Conservation (phyloP, 441 rosid genomes). For the Aleurites moluccanus region DNA sequence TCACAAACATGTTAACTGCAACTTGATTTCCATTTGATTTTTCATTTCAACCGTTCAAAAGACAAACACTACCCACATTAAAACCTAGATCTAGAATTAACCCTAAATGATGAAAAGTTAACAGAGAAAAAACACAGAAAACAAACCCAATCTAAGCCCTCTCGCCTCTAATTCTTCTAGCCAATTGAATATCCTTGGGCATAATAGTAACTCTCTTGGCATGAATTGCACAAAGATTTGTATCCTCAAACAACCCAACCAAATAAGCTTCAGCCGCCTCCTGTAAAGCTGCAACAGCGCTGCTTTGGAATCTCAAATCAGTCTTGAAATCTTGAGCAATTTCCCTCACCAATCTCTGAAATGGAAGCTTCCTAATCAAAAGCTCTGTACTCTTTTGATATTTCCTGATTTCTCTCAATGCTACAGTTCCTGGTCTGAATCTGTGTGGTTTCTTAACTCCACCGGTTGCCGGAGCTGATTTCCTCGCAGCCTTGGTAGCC, state of each 20-base stretch:
- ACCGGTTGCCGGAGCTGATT: constrained; percentile 65
- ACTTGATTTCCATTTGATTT: neutral
- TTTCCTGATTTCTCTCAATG: constrained; percentile 55
- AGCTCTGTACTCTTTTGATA: constrained; percentile 67
- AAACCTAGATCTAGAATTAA: neutral
- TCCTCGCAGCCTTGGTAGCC: constrained; percentile 66
- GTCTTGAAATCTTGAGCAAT: constrained; percentile 69
- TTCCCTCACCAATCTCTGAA: constrained; percentile 65
- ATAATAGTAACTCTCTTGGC: constrained; percentile 71
- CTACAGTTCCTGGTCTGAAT: constrained; percentile 60
- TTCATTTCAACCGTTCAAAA: neutral
- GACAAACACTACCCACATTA: neutral
- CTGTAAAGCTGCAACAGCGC: constrained; percentile 62
- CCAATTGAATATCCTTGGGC: constrained; percentile 72
- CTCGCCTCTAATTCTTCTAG: constrained; percentile 64
- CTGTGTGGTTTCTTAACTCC: constrained; percentile 75
- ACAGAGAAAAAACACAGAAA: neutral
- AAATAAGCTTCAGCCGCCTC: constrained; percentile 73
- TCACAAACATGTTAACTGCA: constrained; percentile 2
- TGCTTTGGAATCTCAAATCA: constrained; percentile 69
- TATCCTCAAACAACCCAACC: constrained; percentile 69
- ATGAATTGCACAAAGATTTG: constrained; percentile 65
- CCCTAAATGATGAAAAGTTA: too few species aligned
- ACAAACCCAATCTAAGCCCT: constrained; percentile 41
- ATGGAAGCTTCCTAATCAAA: constrained; percentile 58